These are phyloP conservation scores for Podospora comata DNA, from an alignment of 495 filamentous ascomycete genomes.

Conservation along the genomic window DNA sequence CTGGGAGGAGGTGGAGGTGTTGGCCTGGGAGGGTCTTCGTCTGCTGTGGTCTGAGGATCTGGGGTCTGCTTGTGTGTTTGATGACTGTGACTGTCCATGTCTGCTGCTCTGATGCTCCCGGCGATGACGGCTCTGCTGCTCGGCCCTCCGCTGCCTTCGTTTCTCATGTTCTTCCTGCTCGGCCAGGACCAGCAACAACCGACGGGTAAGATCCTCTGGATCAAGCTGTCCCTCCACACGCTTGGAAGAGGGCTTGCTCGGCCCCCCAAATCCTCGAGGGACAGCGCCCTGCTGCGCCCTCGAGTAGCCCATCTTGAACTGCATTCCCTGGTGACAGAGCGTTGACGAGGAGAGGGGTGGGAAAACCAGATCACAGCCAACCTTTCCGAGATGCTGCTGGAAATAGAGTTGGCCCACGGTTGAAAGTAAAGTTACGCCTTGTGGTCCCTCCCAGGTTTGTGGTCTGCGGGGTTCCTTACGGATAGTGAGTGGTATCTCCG, in stretches of 20 bases:
- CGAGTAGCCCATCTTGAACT: slow-evolving; percentile 24
- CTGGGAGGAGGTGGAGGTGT: slow-evolving; percentile 5
- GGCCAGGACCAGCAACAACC: slow-evolving; percentile 44
- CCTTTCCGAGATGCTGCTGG: background rate
- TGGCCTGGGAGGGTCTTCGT: slow-evolving; percentile 11
- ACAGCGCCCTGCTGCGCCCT: slow-evolving; percentile 22
- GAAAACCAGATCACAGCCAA: background rate
- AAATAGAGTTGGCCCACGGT: background rate
- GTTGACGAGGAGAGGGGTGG: background rate
- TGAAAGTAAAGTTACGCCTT: background rate
- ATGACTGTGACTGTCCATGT: slow-evolving; percentile 8
- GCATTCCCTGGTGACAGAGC: slow-evolving; percentile 16
- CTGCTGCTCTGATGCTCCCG: background rate
- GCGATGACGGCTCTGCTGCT: background rate
- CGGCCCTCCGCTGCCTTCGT: slow-evolving; percentile 16
- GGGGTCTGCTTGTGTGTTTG: background rate
- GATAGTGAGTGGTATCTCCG: background rate
- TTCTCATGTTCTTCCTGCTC: slow-evolving; percentile 38
- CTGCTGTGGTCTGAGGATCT: background rate
- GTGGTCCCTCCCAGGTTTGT: background rate
- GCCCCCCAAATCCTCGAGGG: slow-evolving; percentile 1
- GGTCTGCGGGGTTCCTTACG: background rate
- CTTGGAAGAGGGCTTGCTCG: slow-evolving; percentile 7
- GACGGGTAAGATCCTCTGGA: slow-evolving; percentile 47
- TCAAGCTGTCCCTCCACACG: slow-evolving; percentile 45